Percentiles rank a stretch among this genome's conserved stretches.
Conservation (phyloP, 257 asterid genomes). For the Solanum sejunctum region DNA sequence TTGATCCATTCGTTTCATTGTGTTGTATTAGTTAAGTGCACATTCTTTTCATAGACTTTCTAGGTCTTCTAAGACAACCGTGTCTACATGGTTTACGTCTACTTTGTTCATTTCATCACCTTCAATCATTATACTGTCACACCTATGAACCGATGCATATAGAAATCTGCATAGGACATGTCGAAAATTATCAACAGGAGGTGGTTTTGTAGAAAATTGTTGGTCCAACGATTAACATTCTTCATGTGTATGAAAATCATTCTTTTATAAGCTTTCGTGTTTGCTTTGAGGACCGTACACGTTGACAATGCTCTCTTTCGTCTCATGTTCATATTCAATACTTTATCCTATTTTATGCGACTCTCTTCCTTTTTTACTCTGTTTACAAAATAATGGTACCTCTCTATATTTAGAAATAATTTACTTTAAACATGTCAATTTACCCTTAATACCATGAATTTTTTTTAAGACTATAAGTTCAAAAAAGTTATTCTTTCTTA, state of each 20-base stretch:
- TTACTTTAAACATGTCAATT: background rate
- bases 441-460: background rate
- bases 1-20: background rate
- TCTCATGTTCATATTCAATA: background rate
- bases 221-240: background rate
- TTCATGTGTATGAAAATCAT: background rate
- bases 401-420: background rate
- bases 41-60: background rate
- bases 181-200: background rate
- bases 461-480: background rate
- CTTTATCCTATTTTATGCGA: background rate
- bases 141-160: background rate
- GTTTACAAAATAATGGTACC: background rate
- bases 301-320: background rate
- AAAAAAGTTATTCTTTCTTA: background rate
- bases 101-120: background rate
- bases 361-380: background rate
- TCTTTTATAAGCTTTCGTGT: background rate
- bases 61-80: background rate
- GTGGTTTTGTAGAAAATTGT: background rate
- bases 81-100: background rate
- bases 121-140: background rate
- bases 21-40: background rate
- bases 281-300: background rate
- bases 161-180: background rate